A percentile compares a stretch with the other conserved stretches of the same genome.
Conservation (phyloP, 176 grass and related monocot genomes). For the Luzula sylvatica region DNA sequence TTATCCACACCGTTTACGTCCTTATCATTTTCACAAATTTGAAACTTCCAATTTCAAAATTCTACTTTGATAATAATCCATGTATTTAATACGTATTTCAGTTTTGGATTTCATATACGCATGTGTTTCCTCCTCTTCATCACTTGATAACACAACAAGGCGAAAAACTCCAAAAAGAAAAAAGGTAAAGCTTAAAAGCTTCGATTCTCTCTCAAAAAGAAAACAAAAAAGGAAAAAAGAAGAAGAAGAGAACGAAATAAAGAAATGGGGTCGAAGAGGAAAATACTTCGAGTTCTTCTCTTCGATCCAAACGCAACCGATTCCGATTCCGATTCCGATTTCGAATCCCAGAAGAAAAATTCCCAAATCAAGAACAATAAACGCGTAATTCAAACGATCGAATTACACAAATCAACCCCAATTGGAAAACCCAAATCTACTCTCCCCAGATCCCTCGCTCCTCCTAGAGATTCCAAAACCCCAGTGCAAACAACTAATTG, state of each 20-base stretch:
- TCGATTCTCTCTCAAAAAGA: not conserved
- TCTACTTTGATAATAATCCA: not conserved
- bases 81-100: not conserved
- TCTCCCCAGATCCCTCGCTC: no score
- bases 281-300: conserved; percentile 5
- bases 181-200: not conserved
- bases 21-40: not conserved
- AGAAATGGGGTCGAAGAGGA: not conserved
- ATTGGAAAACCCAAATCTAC: not conserved
- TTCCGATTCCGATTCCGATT: conserved; percentile 8
- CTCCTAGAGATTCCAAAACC: no score
- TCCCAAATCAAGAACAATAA: not conserved
- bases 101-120: conserved; percentile 1
- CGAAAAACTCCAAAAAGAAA: not conserved
- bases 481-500: not conserved
- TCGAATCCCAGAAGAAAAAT: no score
- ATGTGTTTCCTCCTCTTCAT: conserved; percentile 19
- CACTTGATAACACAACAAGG: not conserved
- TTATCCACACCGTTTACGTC: not conserved
- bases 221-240: not conserved
- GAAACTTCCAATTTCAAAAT: not conserved
- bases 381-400: not conserved
- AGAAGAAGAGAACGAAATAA: not conserved
- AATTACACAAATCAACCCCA: not conserved
- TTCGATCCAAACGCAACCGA: conserved; percentile 14